Percentiles rank a stretch among this genome's conserved stretches.
These are phyloP conservation scores for Planoprotostelium fungivorum DNA, from an alignment of 78 protist species.

Conservation along the genomic window DNA sequence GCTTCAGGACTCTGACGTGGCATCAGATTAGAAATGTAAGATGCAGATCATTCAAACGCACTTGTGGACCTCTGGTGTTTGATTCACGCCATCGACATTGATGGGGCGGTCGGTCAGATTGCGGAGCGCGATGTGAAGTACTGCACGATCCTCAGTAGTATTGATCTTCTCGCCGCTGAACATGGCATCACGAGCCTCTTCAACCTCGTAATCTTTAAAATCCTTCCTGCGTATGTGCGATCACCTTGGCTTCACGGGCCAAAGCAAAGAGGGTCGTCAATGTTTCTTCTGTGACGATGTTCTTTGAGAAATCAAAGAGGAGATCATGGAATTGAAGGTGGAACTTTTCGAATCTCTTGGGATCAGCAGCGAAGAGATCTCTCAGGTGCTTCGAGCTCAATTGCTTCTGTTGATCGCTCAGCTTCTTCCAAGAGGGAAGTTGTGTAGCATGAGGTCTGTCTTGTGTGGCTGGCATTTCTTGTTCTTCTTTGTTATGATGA, in stretches of 20 bases:
- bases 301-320: conserved; percentile 84
- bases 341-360: conserved; percentile 37
- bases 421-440: conserved; percentile 5
- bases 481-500: neutral
- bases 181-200: conserved; percentile 59
- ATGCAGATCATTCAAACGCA: neutral
- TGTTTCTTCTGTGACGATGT: conserved; percentile 66
- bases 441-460: conserved; percentile 10
- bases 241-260: conserved; percentile 21
- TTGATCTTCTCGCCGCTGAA: conserved; percentile 90
- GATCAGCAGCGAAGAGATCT: conserved; percentile 25
- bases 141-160: conserved; percentile 91
- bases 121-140: conserved; percentile 92
- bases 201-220: conserved; percentile 24
- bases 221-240: no score
- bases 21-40: neutral
- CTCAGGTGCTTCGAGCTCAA: neutral
- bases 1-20: conserved; percentile 16
- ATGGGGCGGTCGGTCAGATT: conserved; percentile 59
- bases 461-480: neutral
- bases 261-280: conserved; percentile 44
- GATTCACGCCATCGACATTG: conserved; percentile 88
- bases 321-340: conserved; percentile 5
- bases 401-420: neutral
- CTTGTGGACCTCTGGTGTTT: conserved; percentile 81